Percentiles rank a stretch among this genome's conserved stretches.
These are phyloP conservation scores for Mortierella sp. DNA, from an alignment of 371 early-diverging fungal species.

Conservation along the genomic window DNA sequence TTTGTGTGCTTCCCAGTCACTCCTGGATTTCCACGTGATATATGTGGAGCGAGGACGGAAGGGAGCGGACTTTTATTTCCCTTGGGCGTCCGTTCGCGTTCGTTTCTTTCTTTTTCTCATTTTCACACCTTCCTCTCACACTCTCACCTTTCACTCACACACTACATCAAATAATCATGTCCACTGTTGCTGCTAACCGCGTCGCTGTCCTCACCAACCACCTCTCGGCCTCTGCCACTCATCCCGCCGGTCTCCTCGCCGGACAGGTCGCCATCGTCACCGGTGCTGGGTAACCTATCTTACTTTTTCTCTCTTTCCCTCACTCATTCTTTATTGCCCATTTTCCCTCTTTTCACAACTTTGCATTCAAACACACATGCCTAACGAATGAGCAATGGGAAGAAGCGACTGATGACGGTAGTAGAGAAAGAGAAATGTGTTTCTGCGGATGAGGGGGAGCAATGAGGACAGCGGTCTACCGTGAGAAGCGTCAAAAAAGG, in stretches of 20 bases:
- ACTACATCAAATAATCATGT: slow-evolving; percentile 28
- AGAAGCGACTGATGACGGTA: background rate
- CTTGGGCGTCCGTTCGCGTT: background rate
- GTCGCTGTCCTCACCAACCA: slow-evolving; percentile 55
- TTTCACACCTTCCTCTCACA: background rate
- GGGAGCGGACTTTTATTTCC: background rate
- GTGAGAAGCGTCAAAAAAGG: background rate
- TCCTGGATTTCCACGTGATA: background rate
- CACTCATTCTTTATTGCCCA: background rate
- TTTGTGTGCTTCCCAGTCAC: background rate
- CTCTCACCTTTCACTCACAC: background rate
- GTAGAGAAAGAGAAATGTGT: background rate
- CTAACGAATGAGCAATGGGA: background rate
- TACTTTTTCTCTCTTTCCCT: background rate
- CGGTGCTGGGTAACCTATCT: slow-evolving; percentile 75
- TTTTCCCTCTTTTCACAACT: too few species aligned
- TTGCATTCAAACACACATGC: background rate
- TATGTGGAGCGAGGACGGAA: background rate
- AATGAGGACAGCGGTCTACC: too few species aligned
- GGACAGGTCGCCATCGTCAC: slow-evolving; percentile 88
- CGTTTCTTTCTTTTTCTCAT: background rate
- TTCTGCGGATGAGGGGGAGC: background rate
- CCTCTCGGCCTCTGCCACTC: slow-evolving; percentile 47
- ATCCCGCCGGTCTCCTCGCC: slow-evolving; percentile 74
- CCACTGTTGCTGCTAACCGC: slow-evolving; percentile 48